Percentiles rank a stretch among this genome's conserved stretches.
Evolutionary conservation across 2,329 filamentous ascomycete species (phyloP).

Genomic region (Aspergillus oerlinghausenensis): DNA sequence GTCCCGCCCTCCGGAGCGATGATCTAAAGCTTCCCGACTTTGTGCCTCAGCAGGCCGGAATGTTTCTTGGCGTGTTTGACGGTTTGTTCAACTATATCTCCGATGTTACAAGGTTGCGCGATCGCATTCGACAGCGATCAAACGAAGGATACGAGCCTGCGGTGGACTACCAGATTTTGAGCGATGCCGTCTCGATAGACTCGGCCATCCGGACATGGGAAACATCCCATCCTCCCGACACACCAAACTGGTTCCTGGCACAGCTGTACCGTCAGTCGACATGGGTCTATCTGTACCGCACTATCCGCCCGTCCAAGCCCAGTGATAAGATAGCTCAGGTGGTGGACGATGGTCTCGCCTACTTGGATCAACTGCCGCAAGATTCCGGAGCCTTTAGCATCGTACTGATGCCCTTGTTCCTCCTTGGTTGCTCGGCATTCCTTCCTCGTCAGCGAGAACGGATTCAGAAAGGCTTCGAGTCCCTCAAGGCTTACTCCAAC

Average conservation of each 20-base stretch:
- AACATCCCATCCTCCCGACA: constrained; percentile 51
- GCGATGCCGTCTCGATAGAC: constrained; percentile 71
- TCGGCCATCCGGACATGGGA: constrained; percentile 69
- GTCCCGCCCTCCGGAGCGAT: constrained; percentile 49
- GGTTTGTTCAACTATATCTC: constrained; percentile 75
- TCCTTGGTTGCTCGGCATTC: constrained; percentile 59
- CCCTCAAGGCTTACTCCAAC: constrained; percentile 52
- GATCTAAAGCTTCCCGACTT: constrained; percentile 52
- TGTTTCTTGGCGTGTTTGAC: constrained; percentile 75
- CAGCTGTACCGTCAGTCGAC: constrained; percentile 60
- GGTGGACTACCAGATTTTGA: constrained; percentile 69
- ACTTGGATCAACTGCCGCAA: constrained; percentile 51
- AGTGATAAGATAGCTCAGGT: constrained; percentile 53
- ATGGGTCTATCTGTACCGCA: constrained; percentile 61
- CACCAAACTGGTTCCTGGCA: constrained; percentile 52
- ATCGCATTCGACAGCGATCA: constrained; percentile 67
- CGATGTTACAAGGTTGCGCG: constrained; percentile 71
- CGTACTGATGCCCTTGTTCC: constrained; percentile 57
- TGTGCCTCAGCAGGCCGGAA: constrained; percentile 52
- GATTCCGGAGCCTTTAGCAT: constrained; percentile 55
- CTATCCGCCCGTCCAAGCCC: constrained; percentile 54
- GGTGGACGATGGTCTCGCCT: constrained; percentile 56
- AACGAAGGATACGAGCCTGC: constrained; percentile 58
- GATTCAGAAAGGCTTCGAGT: constrained; percentile 51
- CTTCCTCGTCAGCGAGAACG: constrained; percentile 51